Percentiles rank a stretch among this genome's conserved stretches.
Evolutionary conservation across 805 yeast species (phyloP).

Genomic region (Jamesozyma hellenica): DNA sequence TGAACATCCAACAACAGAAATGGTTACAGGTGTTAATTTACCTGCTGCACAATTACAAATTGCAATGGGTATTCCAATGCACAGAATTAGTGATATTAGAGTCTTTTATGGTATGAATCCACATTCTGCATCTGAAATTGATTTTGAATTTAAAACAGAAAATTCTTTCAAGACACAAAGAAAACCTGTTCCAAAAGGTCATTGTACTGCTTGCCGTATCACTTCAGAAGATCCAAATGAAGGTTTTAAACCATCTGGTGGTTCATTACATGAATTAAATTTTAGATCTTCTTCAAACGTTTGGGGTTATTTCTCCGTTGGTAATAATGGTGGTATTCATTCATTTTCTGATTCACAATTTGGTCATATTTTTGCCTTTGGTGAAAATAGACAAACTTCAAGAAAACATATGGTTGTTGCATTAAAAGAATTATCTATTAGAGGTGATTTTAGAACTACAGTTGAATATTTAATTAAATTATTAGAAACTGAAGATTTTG

Average conservation of each 20-base stretch:
- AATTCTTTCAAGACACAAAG: constrained; percentile 71
- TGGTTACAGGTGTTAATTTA: constrained; percentile 96
- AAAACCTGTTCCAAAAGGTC: constrained; percentile 93
- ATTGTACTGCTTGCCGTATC: constrained; percentile 97
- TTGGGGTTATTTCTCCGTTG: constrained; percentile 98
- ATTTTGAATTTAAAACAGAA: constrained; percentile 74
- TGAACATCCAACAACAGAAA: constrained; percentile 99
- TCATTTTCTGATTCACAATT: constrained; percentile 97
- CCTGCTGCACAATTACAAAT: constrained; percentile 98
- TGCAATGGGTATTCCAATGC: constrained; percentile 99
- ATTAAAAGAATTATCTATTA: constrained; percentile 84
- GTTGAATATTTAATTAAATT: constrained; percentile 93
- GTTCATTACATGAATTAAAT: constrained; percentile 89
- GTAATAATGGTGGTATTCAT: constrained; percentile 93
- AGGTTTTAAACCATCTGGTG: constrained; percentile 98
- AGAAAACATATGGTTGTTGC: constrained; percentile 99
- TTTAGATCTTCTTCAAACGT: constrained; percentile 96
- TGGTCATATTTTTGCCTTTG: constrained; percentile 98
- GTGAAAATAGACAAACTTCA: constrained; percentile 95
- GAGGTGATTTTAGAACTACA: constrained; percentile 98
- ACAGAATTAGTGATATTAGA: constrained; percentile 88
- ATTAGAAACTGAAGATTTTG: constrained; percentile 93
- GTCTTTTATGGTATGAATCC: constrained; percentile 93
- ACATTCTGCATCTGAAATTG: constrained; percentile 79
- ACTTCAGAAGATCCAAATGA: constrained; percentile 99